These are phyloP conservation scores for Calonectria pauciramosa DNA, from an alignment of 2,329 filamentous ascomycete genomes.

Conservation along the genomic window DNA sequence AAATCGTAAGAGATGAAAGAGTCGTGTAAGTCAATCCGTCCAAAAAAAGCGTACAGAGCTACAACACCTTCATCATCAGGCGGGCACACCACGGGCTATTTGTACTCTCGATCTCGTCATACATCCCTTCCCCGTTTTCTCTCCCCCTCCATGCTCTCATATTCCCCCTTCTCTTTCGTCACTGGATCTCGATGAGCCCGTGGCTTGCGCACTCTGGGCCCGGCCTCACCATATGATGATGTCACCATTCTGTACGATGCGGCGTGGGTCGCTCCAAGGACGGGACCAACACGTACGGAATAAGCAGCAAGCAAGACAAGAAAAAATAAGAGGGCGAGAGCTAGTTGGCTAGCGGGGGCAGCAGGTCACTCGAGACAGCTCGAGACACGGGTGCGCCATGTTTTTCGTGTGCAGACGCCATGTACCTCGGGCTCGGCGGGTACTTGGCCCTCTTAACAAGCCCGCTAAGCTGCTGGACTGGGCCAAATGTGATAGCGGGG, in stretches of 20 bases:
- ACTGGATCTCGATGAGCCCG: constrained; percentile 36
- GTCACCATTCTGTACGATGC: constrained; percentile 53
- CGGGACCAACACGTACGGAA: background rate
- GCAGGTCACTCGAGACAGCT: background rate
- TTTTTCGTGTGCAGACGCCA: background rate
- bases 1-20: background rate
- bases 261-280: constrained; percentile 11
- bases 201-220: constrained; percentile 39
- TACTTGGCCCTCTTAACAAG: constrained; percentile 16
- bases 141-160: constrained; percentile 25
- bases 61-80: background rate
- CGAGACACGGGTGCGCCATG: background rate
- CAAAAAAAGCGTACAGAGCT: constrained; percentile 24
- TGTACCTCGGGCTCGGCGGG: background rate
- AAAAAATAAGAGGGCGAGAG: background rate
- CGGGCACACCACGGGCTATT: constrained; percentile 37
- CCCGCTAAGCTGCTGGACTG: background rate
- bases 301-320: background rate
- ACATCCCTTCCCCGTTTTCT: constrained; percentile 31
- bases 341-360: background rate
- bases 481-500: constrained; percentile 11
- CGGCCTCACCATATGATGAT: constrained; percentile 57
- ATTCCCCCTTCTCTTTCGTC: constrained; percentile 15
- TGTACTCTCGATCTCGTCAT: constrained; percentile 35
- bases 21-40: constrained; percentile 13